A percentile compares a stretch with the other conserved stretches of the same genome.
These are phyloP conservation scores for Candida montana DNA, from an alignment of 805 yeast species.

Conservation along the genomic window DNA sequence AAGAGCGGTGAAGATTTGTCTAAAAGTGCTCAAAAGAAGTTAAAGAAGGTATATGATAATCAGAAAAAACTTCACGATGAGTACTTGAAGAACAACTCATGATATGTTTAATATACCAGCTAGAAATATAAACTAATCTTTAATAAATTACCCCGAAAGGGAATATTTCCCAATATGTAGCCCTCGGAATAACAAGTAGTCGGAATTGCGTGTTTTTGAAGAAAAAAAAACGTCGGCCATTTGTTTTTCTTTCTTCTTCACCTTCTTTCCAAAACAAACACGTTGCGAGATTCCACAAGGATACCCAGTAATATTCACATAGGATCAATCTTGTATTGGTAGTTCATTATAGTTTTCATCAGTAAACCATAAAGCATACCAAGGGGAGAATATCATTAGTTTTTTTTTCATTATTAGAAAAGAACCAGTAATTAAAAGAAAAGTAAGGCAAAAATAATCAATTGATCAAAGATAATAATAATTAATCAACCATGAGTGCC, in stretches of 20 bases:
- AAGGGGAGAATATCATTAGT: neutral
- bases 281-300: too few species aligned
- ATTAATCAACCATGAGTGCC: neutral
- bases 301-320: neutral
- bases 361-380: neutral
- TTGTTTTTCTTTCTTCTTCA: too few species aligned
- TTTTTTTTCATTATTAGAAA: neutral
- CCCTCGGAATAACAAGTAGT: too few species aligned
- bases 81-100: conserved; percentile 29
- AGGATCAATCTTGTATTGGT: neutral
- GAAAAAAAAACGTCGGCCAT: neutral
- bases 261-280: neutral
- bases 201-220: neutral
- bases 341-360: neutral
- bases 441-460: neutral
- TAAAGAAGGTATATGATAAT: conserved; percentile 67
- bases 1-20: conserved; percentile 76
- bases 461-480: too few species aligned
- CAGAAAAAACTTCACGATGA: conserved; percentile 82
- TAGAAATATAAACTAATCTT: neutral
- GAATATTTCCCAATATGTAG: too few species aligned
- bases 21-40: conserved; percentile 81
- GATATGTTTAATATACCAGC: neutral
- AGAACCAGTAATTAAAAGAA: too few species aligned
- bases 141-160: too few species aligned